phyloP scores from a whole-genome alignment of 2,329 filamentous ascomycete species.

The Fusarium mundagurra region DNA sequence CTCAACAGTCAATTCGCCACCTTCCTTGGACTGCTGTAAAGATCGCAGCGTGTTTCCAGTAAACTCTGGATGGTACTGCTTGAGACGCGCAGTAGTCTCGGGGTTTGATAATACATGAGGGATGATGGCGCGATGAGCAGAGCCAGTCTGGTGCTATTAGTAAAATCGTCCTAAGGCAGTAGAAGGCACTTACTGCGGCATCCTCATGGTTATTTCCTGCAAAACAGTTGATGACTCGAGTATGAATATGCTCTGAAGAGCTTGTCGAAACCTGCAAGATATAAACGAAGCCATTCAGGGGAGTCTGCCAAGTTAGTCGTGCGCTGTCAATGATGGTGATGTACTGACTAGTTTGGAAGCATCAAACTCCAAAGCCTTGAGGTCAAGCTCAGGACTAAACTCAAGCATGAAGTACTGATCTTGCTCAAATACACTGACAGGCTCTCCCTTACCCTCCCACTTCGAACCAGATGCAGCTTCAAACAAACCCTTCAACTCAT shows the following conservation, averaged over 20 bases:
- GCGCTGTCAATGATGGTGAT: accelerated
- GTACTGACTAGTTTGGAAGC: neutral
- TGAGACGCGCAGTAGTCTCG: neutral
- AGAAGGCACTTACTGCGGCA: neutral
- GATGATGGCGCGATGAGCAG: conserved; percentile 7
- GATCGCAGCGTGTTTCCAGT: neutral
- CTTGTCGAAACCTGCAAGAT: neutral
- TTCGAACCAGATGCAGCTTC: neutral
- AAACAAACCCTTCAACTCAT: neutral
- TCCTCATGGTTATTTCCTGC: neutral
- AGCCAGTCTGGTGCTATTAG: neutral
- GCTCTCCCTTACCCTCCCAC: neutral
- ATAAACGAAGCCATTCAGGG: neutral
- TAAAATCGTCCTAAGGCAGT: no score
- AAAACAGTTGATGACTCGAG: neutral
- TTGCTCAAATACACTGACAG: neutral
- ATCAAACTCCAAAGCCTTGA: neutral
- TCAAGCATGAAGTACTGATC: conserved; percentile 8
- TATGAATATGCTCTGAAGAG: neutral
- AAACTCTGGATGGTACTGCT: neutral
- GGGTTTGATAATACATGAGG: neutral
- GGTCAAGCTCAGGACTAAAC: conserved; percentile 1
- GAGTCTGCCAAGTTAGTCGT: neutral
- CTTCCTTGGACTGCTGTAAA: conserved; percentile 9
- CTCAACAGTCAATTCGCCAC: neutral